Conservation (phyloP, 1,139 yeast species). For the Geotrichum candidum region DNA sequence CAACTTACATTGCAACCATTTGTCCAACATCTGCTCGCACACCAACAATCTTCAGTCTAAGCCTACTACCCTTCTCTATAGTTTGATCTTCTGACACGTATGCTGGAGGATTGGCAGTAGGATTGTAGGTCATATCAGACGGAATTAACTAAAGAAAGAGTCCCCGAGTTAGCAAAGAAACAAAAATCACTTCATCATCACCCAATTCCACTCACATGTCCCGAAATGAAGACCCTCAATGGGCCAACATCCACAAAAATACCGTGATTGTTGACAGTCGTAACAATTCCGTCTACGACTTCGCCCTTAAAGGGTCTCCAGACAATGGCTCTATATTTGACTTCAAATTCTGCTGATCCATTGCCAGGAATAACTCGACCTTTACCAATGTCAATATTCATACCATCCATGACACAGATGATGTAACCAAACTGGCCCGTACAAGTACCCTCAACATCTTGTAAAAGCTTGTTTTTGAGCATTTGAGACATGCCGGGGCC, state of each 20-base stretch:
- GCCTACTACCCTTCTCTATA: slow-evolving; percentile 88
- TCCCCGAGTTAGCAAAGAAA: not conserved
- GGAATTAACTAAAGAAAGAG: slow-evolving; percentile 55
- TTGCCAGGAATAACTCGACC: slow-evolving; percentile 85
- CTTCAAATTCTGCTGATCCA: slow-evolving; percentile 96
- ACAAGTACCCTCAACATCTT: slow-evolving; percentile 97
- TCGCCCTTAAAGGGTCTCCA: slow-evolving; percentile 99
- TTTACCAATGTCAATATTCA: slow-evolving; percentile 90
- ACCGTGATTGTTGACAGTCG: slow-evolving; percentile 93
- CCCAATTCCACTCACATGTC: slow-evolving; percentile 46
- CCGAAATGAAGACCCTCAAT: slow-evolving; percentile 85
- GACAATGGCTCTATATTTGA: slow-evolving; percentile 91
- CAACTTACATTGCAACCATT: slow-evolving; percentile 70
- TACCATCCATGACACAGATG: slow-evolving; percentile 90
- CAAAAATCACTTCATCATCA: not conserved
- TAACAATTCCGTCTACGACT: slow-evolving; percentile 93
- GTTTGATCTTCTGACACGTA: slow-evolving; percentile 93
- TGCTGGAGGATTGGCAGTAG: slow-evolving; percentile 98
- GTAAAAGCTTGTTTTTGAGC: slow-evolving; percentile 77
- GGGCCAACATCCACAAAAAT: slow-evolving; percentile 99
- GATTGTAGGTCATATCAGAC: slow-evolving; percentile 86
- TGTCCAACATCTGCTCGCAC: slow-evolving; percentile 97
- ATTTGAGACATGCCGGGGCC: slow-evolving; percentile 98
- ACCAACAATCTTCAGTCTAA: slow-evolving; percentile 92
- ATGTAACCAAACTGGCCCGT: slow-evolving; percentile 98